Evolutionary conservation across 768 basidiomycete genomes (phyloP), one percentile per base, ranked within the genome.

Genomic region (Gymnopilus junonius): DNA sequence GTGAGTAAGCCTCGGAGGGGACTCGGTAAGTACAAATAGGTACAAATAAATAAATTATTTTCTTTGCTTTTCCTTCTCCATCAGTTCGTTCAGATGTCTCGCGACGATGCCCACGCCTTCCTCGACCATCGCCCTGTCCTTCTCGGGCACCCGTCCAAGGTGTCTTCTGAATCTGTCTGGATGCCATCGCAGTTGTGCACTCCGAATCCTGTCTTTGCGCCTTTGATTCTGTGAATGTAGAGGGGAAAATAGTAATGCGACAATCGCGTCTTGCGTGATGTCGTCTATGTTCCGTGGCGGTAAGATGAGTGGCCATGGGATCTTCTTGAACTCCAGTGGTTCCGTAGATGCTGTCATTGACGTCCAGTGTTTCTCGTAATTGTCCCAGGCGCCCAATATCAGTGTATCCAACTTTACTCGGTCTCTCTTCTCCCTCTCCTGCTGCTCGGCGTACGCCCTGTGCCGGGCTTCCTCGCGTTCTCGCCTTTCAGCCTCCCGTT

Each of bases 161-260:
- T 90, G 64, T 39, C 89, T 77, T 60, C 83, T 76, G 77, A 93
- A 93, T 46, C 90, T 78, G 74, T 94, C 92, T 3, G 92, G 93
- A 70, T 94, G 92, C 91, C 91, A 93, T 43, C 90, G 81, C 21
- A 90, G 82, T 73, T 90, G 82, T 0, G 89, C 91, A 27, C 74
- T 79, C 48, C 86, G 83, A 62, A 92, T 83, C 61, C 90, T 81
- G 58, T 92, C 90, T 72, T 86, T 91, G 64, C 80, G 81, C 37
- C 87, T 78, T 65, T 85, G 81, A 8, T 77, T 78, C 61, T 76
- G 74, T 14, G 90, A 91, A 73, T 93, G 91, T 15, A 78, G 64
- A n/a, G 84, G 80, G 23, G 89, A 90, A 40, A 91, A 74, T 46
- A 94, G 75, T 72, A 94, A 92, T 51, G 72, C 70, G 20, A 77